Conservation (phyloP, 2,329 filamentous ascomycete species). For the Hawksworthiomyces lignivorus region DNA sequence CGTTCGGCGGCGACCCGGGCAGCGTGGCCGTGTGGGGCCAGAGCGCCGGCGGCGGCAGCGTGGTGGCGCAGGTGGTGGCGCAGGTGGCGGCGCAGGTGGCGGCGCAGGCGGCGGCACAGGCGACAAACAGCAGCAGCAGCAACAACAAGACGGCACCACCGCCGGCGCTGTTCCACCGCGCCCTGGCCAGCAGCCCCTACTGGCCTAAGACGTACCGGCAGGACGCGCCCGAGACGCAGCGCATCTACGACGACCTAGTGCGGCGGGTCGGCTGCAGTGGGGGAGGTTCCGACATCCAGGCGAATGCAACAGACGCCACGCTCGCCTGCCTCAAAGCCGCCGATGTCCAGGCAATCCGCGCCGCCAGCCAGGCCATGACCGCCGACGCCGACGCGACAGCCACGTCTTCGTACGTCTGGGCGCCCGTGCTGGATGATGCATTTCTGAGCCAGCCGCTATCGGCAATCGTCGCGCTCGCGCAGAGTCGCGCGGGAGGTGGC, state of each 20-base stretch:
- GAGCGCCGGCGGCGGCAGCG: conserved; percentile 45
- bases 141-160: no score
- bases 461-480: conserved; percentile 14
- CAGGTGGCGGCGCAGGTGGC: no score
- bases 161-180: conserved; percentile 18
- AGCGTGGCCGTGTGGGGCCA: conserved; percentile 50
- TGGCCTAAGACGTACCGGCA: conserved; percentile 52
- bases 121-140: no score
- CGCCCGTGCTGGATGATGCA: conserved; percentile 48
- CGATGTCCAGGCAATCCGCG: conserved; percentile 44
- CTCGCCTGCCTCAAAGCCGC: conserved; percentile 46
- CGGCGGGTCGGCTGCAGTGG: conserved; percentile 41
- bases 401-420: conserved; percentile 51
- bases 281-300: no score
- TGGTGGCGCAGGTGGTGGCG: conserved; percentile 45
- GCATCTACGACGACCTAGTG: conserved; percentile 39
- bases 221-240: conserved; percentile 42
- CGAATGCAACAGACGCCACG: conserved; percentile 24
- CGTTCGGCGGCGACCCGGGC: conserved; percentile 39
- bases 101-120: no score
- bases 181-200: conserved; percentile 40
- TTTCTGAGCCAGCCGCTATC: conserved; percentile 44
- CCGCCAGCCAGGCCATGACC: conserved; percentile 42
- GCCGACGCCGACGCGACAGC: conserved; percentile 40
- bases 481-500: conserved; percentile 22